Percentiles rank a stretch among this genome's conserved stretches.
Evolutionary conservation across 2,329 filamentous ascomycete species (phyloP).

Genomic region (Neurospora sp.): DNA sequence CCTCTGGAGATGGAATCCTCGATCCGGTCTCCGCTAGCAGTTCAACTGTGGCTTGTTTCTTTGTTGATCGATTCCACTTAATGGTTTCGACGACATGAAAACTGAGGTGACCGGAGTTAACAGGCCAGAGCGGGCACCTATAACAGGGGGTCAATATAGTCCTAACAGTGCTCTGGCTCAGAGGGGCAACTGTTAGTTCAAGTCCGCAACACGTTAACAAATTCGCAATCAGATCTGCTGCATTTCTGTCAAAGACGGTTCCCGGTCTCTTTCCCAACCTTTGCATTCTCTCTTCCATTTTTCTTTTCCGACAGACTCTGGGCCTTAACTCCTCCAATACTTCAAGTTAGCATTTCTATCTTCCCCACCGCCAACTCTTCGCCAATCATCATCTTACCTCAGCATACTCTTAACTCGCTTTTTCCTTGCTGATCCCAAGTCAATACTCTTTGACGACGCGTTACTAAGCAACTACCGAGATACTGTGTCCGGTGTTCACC

Average conservation of each 20-base stretch:
- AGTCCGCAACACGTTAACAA: not conserved
- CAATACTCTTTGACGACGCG: not conserved
- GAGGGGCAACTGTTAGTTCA: not conserved
- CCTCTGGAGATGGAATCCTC: not conserved
- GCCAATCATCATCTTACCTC: not conserved
- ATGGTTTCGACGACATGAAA: not conserved
- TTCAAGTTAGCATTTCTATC: not conserved
- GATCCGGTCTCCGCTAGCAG: not conserved
- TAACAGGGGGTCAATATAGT: not conserved
- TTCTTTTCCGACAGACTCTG: not conserved
- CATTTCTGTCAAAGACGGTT: not conserved
- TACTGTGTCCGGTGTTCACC: not conserved
- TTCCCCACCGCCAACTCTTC: not conserved
- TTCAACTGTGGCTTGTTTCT: not conserved
- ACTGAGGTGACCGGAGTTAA: not conserved
- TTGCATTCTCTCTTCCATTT: not conserved
- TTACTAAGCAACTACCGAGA: not conserved
- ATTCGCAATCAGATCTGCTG: not conserved
- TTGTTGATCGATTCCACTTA: not conserved
- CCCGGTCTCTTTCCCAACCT: not conserved
- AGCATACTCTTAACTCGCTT: not conserved
- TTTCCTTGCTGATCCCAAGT: not conserved
- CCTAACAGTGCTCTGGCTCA: not conserved
- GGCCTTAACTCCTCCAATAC: not conserved
- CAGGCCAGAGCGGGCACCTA: not conserved